Evolutionary conservation across 2,329 filamentous ascomycete genomes (phyloP).

Genomic region (Penicillium sp.): DNA sequence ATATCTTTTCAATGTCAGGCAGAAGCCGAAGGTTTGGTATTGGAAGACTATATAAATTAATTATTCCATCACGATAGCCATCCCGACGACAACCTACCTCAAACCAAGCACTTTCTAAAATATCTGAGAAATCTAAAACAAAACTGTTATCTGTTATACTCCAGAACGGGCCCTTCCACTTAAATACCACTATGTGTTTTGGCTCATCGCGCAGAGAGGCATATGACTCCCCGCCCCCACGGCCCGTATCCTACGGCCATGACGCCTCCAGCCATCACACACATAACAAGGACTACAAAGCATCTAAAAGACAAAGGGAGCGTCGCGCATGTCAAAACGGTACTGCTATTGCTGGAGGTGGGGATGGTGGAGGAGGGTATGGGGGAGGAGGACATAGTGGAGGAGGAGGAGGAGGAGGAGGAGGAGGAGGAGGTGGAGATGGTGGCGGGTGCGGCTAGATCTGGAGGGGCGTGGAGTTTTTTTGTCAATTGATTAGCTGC

Average conservation of each 20-base stretch:
- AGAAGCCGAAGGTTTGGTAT: too few species aligned
- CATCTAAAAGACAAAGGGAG: background rate
- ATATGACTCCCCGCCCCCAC: background rate
- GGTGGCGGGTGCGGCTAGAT: slow-evolving; percentile 5
- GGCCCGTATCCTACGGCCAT: background rate
- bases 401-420: background rate
- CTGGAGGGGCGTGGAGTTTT: background rate
- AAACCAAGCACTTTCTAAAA: background rate
- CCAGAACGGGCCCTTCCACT: background rate
- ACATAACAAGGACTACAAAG: background rate
- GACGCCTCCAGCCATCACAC: background rate
- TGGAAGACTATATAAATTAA: background rate
- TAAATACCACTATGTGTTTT: slow-evolving; percentile 10
- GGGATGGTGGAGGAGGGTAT: too few species aligned
- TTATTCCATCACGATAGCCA: background rate
- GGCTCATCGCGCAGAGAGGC: background rate
- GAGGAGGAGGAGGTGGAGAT: background rate
- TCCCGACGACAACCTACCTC: background rate
- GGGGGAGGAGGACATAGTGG: background rate
- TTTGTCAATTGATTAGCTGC: background rate
- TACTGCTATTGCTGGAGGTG: background rate
- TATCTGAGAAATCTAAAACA: background rate
- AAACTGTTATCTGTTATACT: background rate
- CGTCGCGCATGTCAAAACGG: too few species aligned
- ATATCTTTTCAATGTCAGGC: background rate